Evolutionary conservation across 306 rosid species (phyloP), one percentile per base, ranked within the genome.

Genomic region (Rosa rugosa): DNA sequence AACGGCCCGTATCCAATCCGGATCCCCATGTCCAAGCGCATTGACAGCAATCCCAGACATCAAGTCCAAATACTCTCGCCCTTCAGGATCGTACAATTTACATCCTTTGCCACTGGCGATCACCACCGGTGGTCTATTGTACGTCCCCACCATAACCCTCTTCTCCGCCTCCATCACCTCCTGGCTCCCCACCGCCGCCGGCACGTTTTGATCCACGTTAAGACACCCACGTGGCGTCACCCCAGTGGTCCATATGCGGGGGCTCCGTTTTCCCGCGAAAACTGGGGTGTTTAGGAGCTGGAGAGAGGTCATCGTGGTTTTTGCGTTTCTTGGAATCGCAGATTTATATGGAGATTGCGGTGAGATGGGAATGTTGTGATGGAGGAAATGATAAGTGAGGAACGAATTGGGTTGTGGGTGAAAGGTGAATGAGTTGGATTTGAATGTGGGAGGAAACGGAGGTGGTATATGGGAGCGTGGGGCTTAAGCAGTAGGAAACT

Each of bases 91-190:
- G 57, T 59, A 75, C 31, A 75, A 60, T 44, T 75, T 75, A 75
- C 78, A 75, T 1, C 78, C 78, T 60, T 60, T 75, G 57, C 78
- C 78, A 75, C 42, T 60, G 12, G 69, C 16, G 11, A 75, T 17
- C 25, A 59, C 78, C 25, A 75, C 0, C 1, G 78, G 78, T 11
- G 71, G 44, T 27, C 69, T 75, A 8, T 41, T 45, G 78, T 75
- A 75, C 31, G 70, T 75, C 27, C 70, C 57, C 18, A 75, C 78
- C 69, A 40, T 25, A 44, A 75, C 57, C 78, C 23, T 59, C 44
- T 11, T 34, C 70, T 75, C 78, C 27, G 44, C 78, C 78, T 59
- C 78, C 45, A 75, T 45, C 69, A 75, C 78, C 78, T 75, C 78
- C 69, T 11, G 25, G 41, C 78, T 75, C 42, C 66, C 20, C 31